These are phyloP conservation scores for Penicillium concentricum DNA, from an alignment of 2,329 filamentous ascomycete genomes.

Conservation along the genomic window DNA sequence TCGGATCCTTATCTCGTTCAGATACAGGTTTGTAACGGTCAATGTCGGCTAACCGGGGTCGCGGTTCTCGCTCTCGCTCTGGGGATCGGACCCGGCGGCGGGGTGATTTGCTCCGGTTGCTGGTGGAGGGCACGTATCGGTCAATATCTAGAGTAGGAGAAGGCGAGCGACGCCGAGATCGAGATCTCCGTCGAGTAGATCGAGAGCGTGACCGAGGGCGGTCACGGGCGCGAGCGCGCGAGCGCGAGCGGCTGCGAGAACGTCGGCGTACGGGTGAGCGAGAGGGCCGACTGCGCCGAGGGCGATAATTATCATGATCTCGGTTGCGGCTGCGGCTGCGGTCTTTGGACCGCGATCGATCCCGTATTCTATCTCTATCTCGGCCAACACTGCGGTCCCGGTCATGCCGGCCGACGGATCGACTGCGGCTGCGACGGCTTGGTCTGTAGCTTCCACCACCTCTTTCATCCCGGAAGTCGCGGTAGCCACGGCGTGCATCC, in stretches of 20 bases:
- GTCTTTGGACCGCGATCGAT: conserved; percentile 20
- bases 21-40: conserved; percentile 48
- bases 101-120: conserved; percentile 42
- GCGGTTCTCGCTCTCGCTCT: conserved; percentile 35
- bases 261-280: conserved; percentile 24
- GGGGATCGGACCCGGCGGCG: conserved; percentile 40
- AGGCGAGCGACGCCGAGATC: conserved; percentile 33
- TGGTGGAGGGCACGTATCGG: conserved; percentile 44
- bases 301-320: conserved; percentile 26
- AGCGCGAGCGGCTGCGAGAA: conserved; percentile 15
- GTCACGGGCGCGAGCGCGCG: conserved; percentile 12
- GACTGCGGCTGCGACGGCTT: conserved; percentile 35
- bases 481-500: conserved; percentile 34
- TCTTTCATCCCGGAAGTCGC: conserved; percentile 30
- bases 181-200: conserved; percentile 29
- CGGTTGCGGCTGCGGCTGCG: conserved; percentile 26
- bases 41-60: conserved; percentile 38
- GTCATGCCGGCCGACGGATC: conserved; percentile 29
- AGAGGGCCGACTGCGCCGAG: conserved; percentile 25
- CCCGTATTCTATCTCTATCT: conserved; percentile 15
- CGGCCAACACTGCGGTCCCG: conserved; percentile 24
- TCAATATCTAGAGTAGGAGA: conserved; percentile 43
- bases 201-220: conserved; percentile 19
- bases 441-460: conserved; percentile 35
- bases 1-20: conserved; percentile 28